Conservation (phyloP, 2,329 filamentous ascomycete species). For the Ceratocystis alfenasii region DNA sequence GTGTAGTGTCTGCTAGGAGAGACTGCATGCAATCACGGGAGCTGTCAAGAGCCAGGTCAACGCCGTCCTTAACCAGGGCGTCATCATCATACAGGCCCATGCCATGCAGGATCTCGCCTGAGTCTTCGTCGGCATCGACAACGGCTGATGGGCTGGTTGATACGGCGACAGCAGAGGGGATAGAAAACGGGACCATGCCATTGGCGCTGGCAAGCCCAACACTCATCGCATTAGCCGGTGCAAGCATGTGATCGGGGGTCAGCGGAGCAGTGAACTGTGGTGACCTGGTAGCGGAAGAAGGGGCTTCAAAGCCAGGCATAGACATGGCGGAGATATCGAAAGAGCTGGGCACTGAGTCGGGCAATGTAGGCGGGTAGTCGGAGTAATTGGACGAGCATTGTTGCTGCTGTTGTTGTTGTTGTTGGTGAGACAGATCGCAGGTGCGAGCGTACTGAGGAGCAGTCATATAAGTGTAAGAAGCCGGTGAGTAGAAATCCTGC, state of each 20-base stretch:
- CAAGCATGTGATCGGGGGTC: constrained; percentile 13
- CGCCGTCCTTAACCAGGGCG: constrained; percentile 39
- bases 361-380: constrained; percentile 14
- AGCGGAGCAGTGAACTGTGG: constrained; percentile 14
- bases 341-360: constrained; percentile 13
- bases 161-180: background rate
- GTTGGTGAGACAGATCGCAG: constrained; percentile 2
- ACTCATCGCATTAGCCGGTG: background rate
- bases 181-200: background rate
- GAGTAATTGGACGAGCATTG: constrained; percentile 2
- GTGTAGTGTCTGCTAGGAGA: constrained; percentile 41
- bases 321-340: constrained; percentile 13
- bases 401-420: constrained; percentile 16
- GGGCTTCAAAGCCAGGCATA: constrained; percentile 15
- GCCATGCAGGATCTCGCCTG: constrained; percentile 63
- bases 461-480: background rate
- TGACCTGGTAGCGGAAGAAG: background rate
- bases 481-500: constrained; percentile 11
- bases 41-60: constrained; percentile 41
- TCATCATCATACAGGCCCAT: constrained; percentile 62
- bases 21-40: constrained; percentile 44
- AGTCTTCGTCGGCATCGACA: constrained; percentile 44
- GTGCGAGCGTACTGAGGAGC: background rate
- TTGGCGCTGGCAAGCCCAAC: background rate
- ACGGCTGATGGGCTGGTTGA: background rate